Conservation (phyloP, 2,329 filamentous ascomycete species). For the Alternaria brassicae region DNA sequence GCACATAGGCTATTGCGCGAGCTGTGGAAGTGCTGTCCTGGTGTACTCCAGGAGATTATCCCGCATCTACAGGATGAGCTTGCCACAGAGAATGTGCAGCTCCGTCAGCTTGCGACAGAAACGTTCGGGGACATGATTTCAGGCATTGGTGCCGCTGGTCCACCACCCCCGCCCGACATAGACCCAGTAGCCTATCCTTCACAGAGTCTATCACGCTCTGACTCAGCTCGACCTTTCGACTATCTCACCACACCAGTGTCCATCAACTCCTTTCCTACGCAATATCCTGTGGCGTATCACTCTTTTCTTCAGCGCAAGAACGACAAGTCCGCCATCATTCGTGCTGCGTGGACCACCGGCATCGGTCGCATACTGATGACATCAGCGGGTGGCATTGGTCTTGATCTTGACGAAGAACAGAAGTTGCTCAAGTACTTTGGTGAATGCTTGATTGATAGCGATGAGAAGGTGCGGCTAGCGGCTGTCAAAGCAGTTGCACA, state of each 20-base stretch:
- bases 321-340: constrained; percentile 83
- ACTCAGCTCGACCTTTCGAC: constrained; percentile 53
- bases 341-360: constrained; percentile 84
- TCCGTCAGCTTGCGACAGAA: constrained; percentile 88
- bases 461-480: constrained; percentile 89
- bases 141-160: constrained; percentile 89
- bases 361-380: constrained; percentile 89
- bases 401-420: constrained; percentile 82
- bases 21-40: constrained; percentile 89
- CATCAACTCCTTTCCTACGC: constrained; percentile 86
- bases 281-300: constrained; percentile 79
- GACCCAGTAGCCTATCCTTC: constrained; percentile 89
- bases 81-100: constrained; percentile 83
- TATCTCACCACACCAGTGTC: constrained; percentile 83
- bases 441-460: constrained; percentile 83
- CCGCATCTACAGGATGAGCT: constrained; percentile 93
- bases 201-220: constrained; percentile 59
- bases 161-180: constrained; percentile 73
- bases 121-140: constrained; percentile 94
- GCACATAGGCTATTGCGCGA: constrained; percentile 89
- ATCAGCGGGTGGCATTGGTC: constrained; percentile 85
- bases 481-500: constrained; percentile 84
- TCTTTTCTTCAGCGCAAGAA: constrained; percentile 84
- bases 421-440: constrained; percentile 75
- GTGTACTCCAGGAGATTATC: constrained; percentile 89